phyloP scores from a whole-genome alignment of 495 filamentous ascomycete species.

The Chaetomium tenue region DNA sequence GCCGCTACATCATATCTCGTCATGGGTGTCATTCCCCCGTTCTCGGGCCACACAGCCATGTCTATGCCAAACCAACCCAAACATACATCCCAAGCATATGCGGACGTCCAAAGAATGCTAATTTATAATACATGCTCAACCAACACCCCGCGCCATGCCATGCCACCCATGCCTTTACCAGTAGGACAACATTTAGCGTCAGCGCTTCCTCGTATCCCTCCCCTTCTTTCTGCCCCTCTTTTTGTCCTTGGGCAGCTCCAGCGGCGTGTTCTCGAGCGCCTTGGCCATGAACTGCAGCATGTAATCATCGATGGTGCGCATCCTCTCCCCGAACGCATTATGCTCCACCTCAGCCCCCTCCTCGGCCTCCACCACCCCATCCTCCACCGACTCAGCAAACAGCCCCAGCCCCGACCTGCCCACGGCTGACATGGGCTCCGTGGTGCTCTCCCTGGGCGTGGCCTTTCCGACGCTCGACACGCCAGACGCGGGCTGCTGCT shows the following conservation, averaged over 20 bases:
- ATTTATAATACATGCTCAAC: constrained; percentile 7
- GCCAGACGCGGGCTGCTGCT: constrained; percentile 57
- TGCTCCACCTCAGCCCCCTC: constrained; percentile 45
- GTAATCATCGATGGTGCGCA: constrained; percentile 75
- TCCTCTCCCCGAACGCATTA: constrained; percentile 54
- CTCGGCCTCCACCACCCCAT: constrained; percentile 35
- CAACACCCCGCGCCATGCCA: not conserved
- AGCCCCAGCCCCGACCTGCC: constrained; percentile 44
- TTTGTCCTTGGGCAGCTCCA: constrained; percentile 77
- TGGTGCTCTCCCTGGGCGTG: constrained; percentile 48
- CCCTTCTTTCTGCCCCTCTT: constrained; percentile 56
- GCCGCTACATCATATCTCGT: not conserved
- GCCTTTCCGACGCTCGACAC: constrained; percentile 47
- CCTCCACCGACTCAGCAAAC: constrained; percentile 40
- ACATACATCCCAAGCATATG: not conserved
- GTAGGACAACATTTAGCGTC: not conserved
- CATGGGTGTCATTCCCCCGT: not conserved
- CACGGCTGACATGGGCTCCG: constrained; percentile 13
- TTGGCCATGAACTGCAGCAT: constrained; percentile 76
- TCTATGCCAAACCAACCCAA: not conserved
- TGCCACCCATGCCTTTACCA: not conserved
- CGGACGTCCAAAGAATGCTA: not conserved
- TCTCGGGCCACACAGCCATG: not conserved
- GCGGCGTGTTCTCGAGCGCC: constrained; percentile 72
- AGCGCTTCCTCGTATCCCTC: constrained; percentile 25